Evolutionary conservation across 192 early-diverging fungal species (phyloP).

Genomic region (Pilaira anomala): DNA sequence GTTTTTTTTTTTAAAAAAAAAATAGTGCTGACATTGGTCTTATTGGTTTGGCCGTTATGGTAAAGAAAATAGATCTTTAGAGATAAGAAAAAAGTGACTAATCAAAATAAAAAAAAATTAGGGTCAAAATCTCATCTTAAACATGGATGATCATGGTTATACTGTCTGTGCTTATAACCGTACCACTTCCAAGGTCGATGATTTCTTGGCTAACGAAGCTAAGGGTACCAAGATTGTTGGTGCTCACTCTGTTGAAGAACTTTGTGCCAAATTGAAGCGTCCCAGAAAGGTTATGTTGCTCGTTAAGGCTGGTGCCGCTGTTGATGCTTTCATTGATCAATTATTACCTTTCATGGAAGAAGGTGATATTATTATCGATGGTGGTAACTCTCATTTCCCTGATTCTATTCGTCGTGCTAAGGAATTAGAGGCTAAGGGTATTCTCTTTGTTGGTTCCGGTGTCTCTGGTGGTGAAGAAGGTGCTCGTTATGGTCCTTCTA

Average conservation of each 20-base stretch:
- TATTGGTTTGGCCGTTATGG: constrained; percentile 99
- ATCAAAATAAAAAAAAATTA: constrained; percentile 30
- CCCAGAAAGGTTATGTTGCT: constrained; percentile 98
- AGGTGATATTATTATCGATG: constrained; percentile 97
- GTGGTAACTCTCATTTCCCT: constrained; percentile 98
- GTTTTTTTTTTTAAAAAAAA: neutral
- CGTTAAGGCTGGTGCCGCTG: constrained; percentile 94
- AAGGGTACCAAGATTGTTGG: constrained; percentile 97
- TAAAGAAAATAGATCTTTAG: constrained; percentile 37
- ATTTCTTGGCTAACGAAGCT: constrained; percentile 93
- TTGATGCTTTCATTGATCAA: constrained; percentile 93
- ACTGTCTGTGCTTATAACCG: constrained; percentile 95
- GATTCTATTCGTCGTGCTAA: constrained; percentile 90
- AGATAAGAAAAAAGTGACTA: neutral
- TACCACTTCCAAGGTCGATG: constrained; percentile 90
- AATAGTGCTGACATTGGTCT: constrained; percentile 93
- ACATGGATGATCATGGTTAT: constrained; percentile 98
- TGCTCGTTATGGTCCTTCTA: constrained; percentile 91
- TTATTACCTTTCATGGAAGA: constrained; percentile 83
- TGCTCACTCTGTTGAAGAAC: constrained; percentile 91
- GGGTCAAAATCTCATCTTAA: constrained; percentile 98
- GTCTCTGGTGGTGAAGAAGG: constrained; percentile 99
- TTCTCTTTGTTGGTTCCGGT: constrained; percentile 94
- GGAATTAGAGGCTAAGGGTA: constrained; percentile 83
- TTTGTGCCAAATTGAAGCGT: constrained; percentile 89